Evolutionary conservation across 768 basidiomycete genomes (phyloP).

Genomic region (Hydnomerulius pinastri): DNA sequence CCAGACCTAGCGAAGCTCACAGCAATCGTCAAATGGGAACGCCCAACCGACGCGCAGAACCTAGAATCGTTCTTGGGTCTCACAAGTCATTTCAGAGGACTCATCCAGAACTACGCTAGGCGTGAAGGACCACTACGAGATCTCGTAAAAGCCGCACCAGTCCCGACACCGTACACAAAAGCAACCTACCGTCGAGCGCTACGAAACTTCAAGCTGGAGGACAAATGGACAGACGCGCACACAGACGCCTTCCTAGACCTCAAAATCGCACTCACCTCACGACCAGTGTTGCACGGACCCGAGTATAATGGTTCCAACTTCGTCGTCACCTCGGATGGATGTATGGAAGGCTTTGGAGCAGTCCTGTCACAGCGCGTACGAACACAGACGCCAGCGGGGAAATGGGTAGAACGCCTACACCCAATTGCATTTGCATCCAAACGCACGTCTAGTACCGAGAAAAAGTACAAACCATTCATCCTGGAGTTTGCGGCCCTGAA

Average conservation of each 20-base stretch:
- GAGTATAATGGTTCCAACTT: conserved; percentile 17
- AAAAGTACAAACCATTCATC: conserved; percentile 34
- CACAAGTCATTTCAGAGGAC: conserved; percentile 35
- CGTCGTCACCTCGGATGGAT: conserved; percentile 23
- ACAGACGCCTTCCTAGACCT: conserved; percentile 19
- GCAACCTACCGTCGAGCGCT: conserved; percentile 28
- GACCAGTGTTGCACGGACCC: conserved; percentile 17
- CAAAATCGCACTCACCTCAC: conserved; percentile 14
- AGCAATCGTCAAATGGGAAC: conserved; percentile 37
- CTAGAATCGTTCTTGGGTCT: conserved; percentile 38
- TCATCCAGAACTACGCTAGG: conserved; percentile 36
- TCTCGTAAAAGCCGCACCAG: neutral
- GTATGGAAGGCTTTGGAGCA: conserved; percentile 21
- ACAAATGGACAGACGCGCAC: conserved; percentile 21
- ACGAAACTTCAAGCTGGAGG: conserved; percentile 10
- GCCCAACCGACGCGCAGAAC: conserved; percentile 29
- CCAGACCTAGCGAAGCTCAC: conserved; percentile 40
- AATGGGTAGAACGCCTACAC: conserved; percentile 1
- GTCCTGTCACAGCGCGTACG: conserved; percentile 13
- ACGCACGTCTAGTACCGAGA: conserved; percentile 33
- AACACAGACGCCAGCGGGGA: conserved; percentile 1
- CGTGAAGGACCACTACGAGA: conserved; percentile 5
- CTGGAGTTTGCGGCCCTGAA: conserved; percentile 40
- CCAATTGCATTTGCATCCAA: conserved; percentile 34
- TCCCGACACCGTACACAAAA: conserved; percentile 8